These are phyloP conservation scores for Tulasnella sp. DNA, from an alignment of 768 basidiomycete species.

Conservation along the genomic window DNA sequence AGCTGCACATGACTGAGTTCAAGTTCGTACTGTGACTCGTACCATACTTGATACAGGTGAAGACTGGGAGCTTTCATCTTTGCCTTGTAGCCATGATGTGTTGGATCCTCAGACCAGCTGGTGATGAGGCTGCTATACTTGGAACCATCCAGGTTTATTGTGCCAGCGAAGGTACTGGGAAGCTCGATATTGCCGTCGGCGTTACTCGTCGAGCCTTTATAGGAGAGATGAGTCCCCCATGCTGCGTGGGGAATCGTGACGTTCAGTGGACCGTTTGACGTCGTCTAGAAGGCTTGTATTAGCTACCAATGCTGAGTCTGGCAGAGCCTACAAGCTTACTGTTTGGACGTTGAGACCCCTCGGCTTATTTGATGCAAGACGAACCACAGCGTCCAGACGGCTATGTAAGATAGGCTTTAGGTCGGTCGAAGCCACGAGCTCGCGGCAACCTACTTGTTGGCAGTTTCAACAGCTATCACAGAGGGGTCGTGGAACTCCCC, in stretches of 20 bases:
- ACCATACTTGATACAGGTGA: background rate
- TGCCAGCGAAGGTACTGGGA: background rate
- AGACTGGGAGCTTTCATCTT: background rate
- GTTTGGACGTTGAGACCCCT: background rate
- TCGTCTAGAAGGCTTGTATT: background rate
- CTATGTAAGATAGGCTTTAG: background rate
- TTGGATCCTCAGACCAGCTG: background rate
- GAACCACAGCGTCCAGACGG: background rate
- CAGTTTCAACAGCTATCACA: background rate
- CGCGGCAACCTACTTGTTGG: background rate
- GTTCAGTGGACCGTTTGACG: constrained; percentile 2
- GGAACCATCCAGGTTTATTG: background rate
- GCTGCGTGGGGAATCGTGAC: background rate
- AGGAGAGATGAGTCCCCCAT: background rate
- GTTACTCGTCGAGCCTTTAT: background rate
- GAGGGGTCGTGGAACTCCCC: background rate
- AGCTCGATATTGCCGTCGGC: background rate
- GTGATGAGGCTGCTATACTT: background rate
- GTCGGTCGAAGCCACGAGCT: background rate
- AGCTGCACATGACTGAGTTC: background rate
- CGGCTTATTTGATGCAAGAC: background rate
- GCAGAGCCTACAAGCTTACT: background rate
- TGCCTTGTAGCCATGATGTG: background rate
- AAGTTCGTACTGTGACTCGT: background rate
- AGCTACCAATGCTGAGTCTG: background rate